These are phyloP conservation scores for Helichrysum umbraculigerum DNA, from an alignment of 129 eudicot genomes.

Conservation along the genomic window DNA sequence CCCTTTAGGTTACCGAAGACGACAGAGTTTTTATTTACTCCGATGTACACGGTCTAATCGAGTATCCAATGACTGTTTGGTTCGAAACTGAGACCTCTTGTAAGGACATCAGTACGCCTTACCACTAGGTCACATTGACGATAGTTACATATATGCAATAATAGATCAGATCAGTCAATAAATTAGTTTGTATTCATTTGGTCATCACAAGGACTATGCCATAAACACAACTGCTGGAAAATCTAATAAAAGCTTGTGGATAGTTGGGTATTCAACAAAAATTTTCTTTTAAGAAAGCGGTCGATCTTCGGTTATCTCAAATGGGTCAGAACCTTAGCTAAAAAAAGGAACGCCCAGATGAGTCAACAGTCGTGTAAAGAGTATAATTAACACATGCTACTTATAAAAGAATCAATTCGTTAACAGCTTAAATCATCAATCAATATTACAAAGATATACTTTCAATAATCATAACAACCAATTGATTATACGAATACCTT, in stretches of 20 bases:
- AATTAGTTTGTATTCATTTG: neutral
- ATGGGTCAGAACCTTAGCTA: neutral
- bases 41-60: too few species aligned
- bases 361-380: neutral
- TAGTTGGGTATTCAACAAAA: neutral
- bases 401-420: neutral
- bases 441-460: neutral
- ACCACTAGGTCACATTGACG: too few species aligned
- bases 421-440: neutral
- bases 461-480: neutral
- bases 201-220: neutral
- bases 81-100: too few species aligned
- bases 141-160: neutral
- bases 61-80: too few species aligned
- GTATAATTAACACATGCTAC: neutral
- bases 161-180: neutral
- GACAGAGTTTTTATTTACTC: too few species aligned
- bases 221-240: too few species aligned
- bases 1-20: too few species aligned
- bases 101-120: too few species aligned
- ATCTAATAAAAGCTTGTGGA: neutral
- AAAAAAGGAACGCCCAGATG: neutral
- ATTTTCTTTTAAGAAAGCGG: too few species aligned
- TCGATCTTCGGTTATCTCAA: neutral
- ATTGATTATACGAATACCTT: too few species aligned